phyloP scores from a whole-genome alignment of 345 rosid genomes.

The Eutrema yunnanense region DNA sequence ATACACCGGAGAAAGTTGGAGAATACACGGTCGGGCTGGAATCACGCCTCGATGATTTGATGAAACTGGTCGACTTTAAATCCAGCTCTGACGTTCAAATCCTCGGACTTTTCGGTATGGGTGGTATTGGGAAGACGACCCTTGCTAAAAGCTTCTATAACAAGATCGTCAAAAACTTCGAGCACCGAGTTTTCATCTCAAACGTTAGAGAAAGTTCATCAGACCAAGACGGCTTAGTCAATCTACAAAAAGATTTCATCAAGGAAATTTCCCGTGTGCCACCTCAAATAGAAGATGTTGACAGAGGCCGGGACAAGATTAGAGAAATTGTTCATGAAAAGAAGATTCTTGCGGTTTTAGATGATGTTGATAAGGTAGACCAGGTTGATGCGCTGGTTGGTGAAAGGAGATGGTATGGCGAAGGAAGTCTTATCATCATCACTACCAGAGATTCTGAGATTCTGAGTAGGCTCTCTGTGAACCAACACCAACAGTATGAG shows the following conservation, averaged over 20 bases:
- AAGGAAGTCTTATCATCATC: slow-evolving; percentile 52
- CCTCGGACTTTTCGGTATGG: slow-evolving; percentile 33
- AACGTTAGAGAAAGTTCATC: slow-evolving; percentile 29
- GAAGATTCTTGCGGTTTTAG: slow-evolving; percentile 44
- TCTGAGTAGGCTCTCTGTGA: slow-evolving; percentile 28
- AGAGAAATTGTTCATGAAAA: slow-evolving; percentile 17
- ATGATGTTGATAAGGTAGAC: slow-evolving; percentile 44
- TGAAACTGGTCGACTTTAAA: background rate
- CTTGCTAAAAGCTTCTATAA: slow-evolving; percentile 24
- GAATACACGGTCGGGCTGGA: slow-evolving; percentile 24
- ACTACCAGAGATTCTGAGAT: slow-evolving; percentile 48
- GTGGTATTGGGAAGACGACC: slow-evolving; percentile 38
- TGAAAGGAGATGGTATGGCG: slow-evolving; percentile 36
- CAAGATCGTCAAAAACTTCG: background rate
- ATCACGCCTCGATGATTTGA: background rate
- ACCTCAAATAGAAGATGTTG: slow-evolving; percentile 4
- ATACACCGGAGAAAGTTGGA: slow-evolving; percentile 45
- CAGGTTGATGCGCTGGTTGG: slow-evolving; percentile 47
- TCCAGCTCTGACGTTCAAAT: background rate
- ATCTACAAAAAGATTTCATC: slow-evolving; percentile 38
- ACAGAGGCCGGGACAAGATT: slow-evolving; percentile 20
- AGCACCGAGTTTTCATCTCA: slow-evolving; percentile 23
- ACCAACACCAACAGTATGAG: slow-evolving; percentile 28
- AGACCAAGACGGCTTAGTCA: slow-evolving; percentile 22
- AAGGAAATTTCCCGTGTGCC: background rate